Evolutionary conservation across 306 rosid genomes (phyloP), one percentile per base, ranked within the genome.

Genomic region (Herpetospermum pedunculosum): DNA sequence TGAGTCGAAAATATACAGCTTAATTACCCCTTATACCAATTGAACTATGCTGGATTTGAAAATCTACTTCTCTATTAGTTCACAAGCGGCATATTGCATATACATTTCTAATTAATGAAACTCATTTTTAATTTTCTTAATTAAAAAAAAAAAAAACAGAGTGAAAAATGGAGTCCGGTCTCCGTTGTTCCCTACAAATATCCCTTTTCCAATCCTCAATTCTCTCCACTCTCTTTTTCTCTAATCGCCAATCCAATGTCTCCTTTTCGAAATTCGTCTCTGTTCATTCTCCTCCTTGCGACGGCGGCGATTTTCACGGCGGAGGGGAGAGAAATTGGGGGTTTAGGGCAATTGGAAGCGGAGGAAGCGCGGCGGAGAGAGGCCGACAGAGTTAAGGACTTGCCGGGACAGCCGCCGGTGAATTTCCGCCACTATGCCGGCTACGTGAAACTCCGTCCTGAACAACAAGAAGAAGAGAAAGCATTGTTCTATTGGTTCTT

Each of bases 401-500:
- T 89, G 75, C 92, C 92, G 1, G 96, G 92, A 65, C 90, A 89
- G 57, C 90, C 96, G 1, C 62, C 78, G 21, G 90, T 85, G 46
- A 64, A 64, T 0, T 64, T 64, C 71, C 29, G 18, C 15, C 96
- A 89, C 79, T 87, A 85, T 44, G 77, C 90, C 13, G 92, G 92
- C 41, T 89, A 89, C 57, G 81, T 89, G 41, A 81, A 82, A 55
- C 78, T 87, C 26, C 77, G 79, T 1, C 38, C 69, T 0, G 23
- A 64, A 0, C 21, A 32, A 54, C 13, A 0, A 25, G 18, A 26
- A 1, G 63, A 77, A 8, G 76, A 79, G 9, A 87, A 85, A 76
- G 90, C 92, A 1, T 47, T 89, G 73, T 87, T 89, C 80, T 89
- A 87, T 60, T 89, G 96, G 96, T 89, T 89, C 82, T 83, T 89